Base-by-base conservation (phyloP, 2,329 filamentous ascomycete genomes). In the Lachnellula arida region DNA sequence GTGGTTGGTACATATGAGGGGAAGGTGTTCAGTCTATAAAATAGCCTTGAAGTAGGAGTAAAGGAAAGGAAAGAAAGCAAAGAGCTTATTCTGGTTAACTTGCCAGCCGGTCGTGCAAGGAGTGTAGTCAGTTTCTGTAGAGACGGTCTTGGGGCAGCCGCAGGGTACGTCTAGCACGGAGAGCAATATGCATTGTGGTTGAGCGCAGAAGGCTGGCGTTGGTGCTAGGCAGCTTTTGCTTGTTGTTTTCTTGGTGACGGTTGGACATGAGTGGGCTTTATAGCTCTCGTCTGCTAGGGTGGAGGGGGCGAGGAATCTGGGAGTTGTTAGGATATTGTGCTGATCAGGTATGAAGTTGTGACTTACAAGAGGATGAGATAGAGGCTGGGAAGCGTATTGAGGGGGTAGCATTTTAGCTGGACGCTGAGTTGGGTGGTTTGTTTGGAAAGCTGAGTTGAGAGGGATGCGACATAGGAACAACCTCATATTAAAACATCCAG, bases 101-200 rank as follows among this genome's bases (percentile, higher is more conserved):
- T 39, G 4, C 35, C 54, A 60, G 0, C 23, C 28, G 0, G 59
- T 63, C 3, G 58, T 55, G 12, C 67, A 69, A 1, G 66, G 56
- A 4, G 58, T 64, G 28, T 57, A 63, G 3, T 53, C 34, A 5
- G 60, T 67, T 4, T 47, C 48, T 2, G 63, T 67, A 15, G 66
- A 54, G 7, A 67, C 52, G 2, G 37, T 39, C 3, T 54, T 57
- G 3, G 67, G 64, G 53, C 67, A 70, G 11, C 57, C 60, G 49
- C 67, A 69, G 3, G 63, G 61, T 11, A 62, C 52, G 19, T 47
- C 49, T 37, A 69, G 55, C 2, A 54, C 53, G 7, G 50, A 51
- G 12, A 63, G 44, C 25, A 49, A 32, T 25, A 66, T 59, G 42
- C 67, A 69, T 6, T 57, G 57, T n/a, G 47, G 34, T 19, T 53